Evolutionary conservation across 116 monocot species (phyloP), one percentile per base, ranked within the genome.

Genomic region (Zostera marina): DNA sequence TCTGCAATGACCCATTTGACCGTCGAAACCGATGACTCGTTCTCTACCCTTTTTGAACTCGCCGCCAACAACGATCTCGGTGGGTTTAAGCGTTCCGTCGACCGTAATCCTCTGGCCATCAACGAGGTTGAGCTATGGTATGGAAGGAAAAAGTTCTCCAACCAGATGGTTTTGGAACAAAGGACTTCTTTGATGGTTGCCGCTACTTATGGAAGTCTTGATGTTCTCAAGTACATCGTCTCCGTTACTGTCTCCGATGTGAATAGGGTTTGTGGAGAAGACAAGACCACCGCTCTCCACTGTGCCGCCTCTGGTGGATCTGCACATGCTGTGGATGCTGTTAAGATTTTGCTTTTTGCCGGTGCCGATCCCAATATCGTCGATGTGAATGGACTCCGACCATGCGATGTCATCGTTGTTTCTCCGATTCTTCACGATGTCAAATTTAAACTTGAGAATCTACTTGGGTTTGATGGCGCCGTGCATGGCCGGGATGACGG

Each of bases 111-210:
- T 1, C 52, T 69, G 7, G 66, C 70, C 2, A 56, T 80, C 19
- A 76, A 83, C 63, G 71, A 75, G 69, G 47, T 76, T 38, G 77
- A 78, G 14, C 52, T 68, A 16, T 92, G 87, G 92, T 87, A 86
- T 64, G 68, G 74, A 15, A 75, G 86, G 11, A 62, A 68, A 68
- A 79, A 74, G 66, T 73, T 70, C 14, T 70, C 70, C 14, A 68
- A 53, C 52, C 74, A 62, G 67, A 72, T 72, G 68, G 79, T 70
- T 0, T 66, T 82, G 42, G 72, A 82, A 62, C 75, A 59, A 11
- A 61, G 87, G 9, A 86, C 86, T 1, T 85, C 90, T 15, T 63
- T 81, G 10, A 90, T 90, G 90, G 81, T 90, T 20, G 90, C 90
- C n/a, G 70, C 90, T 45, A 81, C 81, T 24, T 90, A 90, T 59